Evolutionary conservation across 2,329 filamentous ascomycete species (phyloP).

Genomic region (Cladosporium sp.): DNA sequence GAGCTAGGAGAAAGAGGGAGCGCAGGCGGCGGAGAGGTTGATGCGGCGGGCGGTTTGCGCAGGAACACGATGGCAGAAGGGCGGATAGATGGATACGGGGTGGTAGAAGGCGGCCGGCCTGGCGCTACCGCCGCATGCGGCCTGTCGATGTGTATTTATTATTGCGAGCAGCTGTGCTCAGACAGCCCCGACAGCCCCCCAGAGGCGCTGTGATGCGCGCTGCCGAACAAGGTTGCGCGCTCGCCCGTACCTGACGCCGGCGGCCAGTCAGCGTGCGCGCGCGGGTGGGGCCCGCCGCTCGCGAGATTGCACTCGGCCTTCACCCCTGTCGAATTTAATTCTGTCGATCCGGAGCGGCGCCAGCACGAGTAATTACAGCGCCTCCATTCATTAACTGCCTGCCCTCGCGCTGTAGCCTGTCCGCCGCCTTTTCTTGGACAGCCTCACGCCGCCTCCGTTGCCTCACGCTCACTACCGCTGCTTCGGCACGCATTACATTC

Average conservation of each 20-base stretch:
- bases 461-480: conserved; percentile 5
- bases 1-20: not conserved
- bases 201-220: too few relatives aligned
- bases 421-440: not conserved
- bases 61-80: too few relatives aligned
- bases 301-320: conserved; percentile 1
- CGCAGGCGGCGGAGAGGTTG: not conserved
- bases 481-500: not conserved
- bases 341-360: not conserved
- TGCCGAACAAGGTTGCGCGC: too few relatives aligned
- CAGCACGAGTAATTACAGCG: not conserved
- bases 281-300: too few relatives aligned
- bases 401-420: not conserved
- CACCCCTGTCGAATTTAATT: not conserved
- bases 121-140: not conserved
- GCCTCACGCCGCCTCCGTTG: conserved; percentile 1
- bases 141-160: not conserved
- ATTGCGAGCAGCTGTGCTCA: not conserved
- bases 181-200: too few relatives aligned
- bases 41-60: too few relatives aligned
- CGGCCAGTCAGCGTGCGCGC: too few relatives aligned
- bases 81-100: not conserved
- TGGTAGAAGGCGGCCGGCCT: not conserved
- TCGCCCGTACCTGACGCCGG: too few relatives aligned
- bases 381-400: not conserved